These are phyloP conservation scores for Theobroma cacao DNA, from an alignment of 345 rosid species.

Conservation along the genomic window DNA sequence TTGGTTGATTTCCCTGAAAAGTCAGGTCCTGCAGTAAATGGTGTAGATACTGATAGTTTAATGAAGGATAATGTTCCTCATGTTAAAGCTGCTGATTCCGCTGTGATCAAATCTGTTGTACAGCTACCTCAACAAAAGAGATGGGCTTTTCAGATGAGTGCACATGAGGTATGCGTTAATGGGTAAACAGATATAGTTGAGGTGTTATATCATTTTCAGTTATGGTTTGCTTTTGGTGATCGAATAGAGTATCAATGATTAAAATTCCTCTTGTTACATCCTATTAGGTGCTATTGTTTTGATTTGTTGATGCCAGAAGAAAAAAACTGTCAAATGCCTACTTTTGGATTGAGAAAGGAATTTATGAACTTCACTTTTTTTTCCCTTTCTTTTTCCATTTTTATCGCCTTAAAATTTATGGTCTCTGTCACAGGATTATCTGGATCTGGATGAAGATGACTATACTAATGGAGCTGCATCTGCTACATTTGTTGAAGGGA, in stretches of 20 bases:
- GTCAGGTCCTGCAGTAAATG: slow-evolving; percentile 30
- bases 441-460: slow-evolving; percentile 72
- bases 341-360: not conserved
- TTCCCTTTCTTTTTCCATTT: not conserved
- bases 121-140: slow-evolving; percentile 38
- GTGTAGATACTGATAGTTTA: slow-evolving; percentile 22
- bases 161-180: slow-evolving; percentile 60
- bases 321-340: not conserved
- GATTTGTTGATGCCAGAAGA: not conserved
- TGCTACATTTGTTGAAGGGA: slow-evolving; percentile 27
- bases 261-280: not conserved
- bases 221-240: not conserved
- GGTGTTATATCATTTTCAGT: not conserved
- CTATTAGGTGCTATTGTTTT: not conserved
- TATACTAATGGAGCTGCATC: slow-evolving; percentile 25
- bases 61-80: slow-evolving; percentile 27
- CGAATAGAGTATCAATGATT: not conserved
- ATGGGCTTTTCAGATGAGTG: slow-evolving; percentile 71
- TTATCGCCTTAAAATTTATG: not conserved
- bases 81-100: slow-evolving; percentile 29
- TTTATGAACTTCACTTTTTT: not conserved
- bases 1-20: slow-evolving; percentile 26
- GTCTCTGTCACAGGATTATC: slow-evolving; percentile 49
- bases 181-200: not conserved
- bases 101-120: slow-evolving; percentile 28